Conservation (phyloP, 1,284 basidiomycete species). For the Bondarzewia mesenterica region DNA sequence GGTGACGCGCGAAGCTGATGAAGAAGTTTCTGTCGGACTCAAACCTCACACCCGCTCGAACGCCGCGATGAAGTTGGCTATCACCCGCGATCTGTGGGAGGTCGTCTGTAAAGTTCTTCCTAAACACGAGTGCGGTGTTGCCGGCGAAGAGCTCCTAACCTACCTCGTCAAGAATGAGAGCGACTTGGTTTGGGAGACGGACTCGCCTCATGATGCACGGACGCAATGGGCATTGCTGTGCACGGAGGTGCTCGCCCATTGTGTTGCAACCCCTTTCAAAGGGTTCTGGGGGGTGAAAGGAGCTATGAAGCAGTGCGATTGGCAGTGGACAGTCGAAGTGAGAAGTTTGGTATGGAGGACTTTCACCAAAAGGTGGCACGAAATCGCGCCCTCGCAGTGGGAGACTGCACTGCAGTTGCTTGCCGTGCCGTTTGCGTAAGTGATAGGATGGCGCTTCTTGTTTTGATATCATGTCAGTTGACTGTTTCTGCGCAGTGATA, state of each 20-base stretch:
- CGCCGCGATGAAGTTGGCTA: constrained; percentile 37
- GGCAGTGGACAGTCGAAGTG: constrained; percentile 30
- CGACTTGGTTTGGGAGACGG: constrained; percentile 36
- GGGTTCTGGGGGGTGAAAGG: constrained; percentile 40
- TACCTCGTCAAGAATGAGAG: constrained; percentile 41
- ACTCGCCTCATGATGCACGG: constrained; percentile 30
- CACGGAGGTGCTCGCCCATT: constrained; percentile 33
- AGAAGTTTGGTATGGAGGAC: constrained; percentile 46
- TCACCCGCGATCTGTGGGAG: constrained; percentile 50
- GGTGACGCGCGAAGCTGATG: constrained; percentile 6
- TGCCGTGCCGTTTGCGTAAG: constrained; percentile 54
- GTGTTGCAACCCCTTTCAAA: constrained; percentile 20
- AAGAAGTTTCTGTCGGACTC: constrained; percentile 13
- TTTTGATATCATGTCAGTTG: constrained; percentile 4
- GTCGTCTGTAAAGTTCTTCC: constrained; percentile 36
- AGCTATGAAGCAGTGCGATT: constrained; percentile 11
- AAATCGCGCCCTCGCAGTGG: constrained; percentile 33
- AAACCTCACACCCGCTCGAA: constrained; percentile 25
- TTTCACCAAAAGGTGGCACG: constrained; percentile 46
- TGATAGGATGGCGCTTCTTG: constrained; percentile 11
- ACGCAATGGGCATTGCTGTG: constrained; percentile 53
- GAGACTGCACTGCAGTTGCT: constrained; percentile 49
- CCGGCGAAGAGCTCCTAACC: constrained; percentile 36
- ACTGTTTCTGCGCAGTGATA: constrained; percentile 26
- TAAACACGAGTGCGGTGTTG: constrained; percentile 27